Conservation (phyloP, 345 rosid genomes). For the Bruguiera parviflora region DNA sequence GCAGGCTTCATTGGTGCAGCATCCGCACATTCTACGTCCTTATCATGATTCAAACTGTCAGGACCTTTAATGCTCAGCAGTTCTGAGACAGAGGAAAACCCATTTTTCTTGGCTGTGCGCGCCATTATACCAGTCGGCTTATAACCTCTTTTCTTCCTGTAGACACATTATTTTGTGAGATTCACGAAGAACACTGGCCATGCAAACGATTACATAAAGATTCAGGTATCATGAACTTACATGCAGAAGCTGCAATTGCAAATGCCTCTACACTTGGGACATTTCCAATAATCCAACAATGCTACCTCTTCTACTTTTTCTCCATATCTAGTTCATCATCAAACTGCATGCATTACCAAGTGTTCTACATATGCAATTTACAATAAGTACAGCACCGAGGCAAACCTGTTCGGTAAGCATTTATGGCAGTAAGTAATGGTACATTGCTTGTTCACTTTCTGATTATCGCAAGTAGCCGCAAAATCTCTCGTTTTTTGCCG, state of each 20-base stretch:
- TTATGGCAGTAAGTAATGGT: conserved; percentile 52
- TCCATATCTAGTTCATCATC: conserved; percentile 51
- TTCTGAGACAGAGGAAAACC: conserved; percentile 70
- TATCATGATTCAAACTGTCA: conserved; percentile 27
- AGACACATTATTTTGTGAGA: conserved; percentile 12
- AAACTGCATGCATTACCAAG: neutral
- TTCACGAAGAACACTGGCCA: neutral
- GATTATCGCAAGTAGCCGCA: conserved; percentile 47
- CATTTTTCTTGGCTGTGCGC: conserved; percentile 56
- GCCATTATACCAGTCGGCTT: conserved; percentile 67
- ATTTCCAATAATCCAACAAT: conserved; percentile 49
- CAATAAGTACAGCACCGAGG: neutral
- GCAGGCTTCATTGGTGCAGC: conserved; percentile 28
- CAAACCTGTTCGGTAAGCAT: conserved; percentile 71
- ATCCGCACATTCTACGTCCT: conserved; percentile 15
- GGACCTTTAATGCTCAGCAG: conserved; percentile 46
- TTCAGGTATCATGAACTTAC: conserved; percentile 34
- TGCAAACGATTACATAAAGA: conserved; percentile 7
- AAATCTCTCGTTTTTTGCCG: conserved; percentile 67
- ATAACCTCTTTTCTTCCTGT: conserved; percentile 72
- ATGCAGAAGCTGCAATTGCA: conserved; percentile 87
- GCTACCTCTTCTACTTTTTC: conserved; percentile 59
- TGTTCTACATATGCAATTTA: neutral
- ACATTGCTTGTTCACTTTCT: conserved; percentile 41
- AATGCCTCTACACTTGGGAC: conserved; percentile 73